Evolutionary conservation across 1,284 basidiomycete genomes (phyloP).

Genomic region (Macrocybe sp.): DNA sequence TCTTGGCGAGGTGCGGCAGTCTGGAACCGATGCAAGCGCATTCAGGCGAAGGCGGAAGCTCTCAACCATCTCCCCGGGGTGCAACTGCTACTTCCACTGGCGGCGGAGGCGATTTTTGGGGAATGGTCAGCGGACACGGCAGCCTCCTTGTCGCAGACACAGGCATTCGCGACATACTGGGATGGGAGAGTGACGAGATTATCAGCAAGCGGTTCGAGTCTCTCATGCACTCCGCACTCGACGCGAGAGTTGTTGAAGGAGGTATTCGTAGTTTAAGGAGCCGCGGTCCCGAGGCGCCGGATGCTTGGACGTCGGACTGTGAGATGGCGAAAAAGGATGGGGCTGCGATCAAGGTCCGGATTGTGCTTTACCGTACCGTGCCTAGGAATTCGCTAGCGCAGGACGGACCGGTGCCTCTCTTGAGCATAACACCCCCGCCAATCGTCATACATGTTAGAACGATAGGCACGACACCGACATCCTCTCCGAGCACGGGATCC

Average conservation of each 20-base stretch:
- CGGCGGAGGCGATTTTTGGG: too few relatives aligned
- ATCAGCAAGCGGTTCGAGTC: neutral
- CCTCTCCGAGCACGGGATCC: conserved; percentile 1
- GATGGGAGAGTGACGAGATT: neutral
- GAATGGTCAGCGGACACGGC: too few relatives aligned
- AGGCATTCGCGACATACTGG: neutral
- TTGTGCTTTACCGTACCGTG: conserved; percentile 32
- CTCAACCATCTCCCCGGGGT: too few relatives aligned
- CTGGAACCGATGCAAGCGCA: too few relatives aligned
- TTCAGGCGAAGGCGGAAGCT: too few relatives aligned
- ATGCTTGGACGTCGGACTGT: conserved; percentile 23
- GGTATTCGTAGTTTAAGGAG: neutral
- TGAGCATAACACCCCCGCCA: conserved; percentile 26
- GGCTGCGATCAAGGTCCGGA: conserved; percentile 21
- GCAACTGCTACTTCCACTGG: too few relatives aligned
- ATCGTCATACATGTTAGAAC: conserved; percentile 32
- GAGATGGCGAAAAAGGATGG: conserved; percentile 30
- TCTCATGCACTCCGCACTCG: too few relatives aligned
- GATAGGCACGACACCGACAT: conserved; percentile 14
- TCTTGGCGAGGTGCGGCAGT: too few relatives aligned
- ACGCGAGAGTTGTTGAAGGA: neutral
- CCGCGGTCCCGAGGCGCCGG: conserved; percentile 12
- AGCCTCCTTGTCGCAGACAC: too few relatives aligned
- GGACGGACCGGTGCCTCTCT: conserved; percentile 13
- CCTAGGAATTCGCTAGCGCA: conserved; percentile 8